A percentile compares a stretch with the other conserved stretches of the same genome.
phyloP scores from a whole-genome alignment of 2,329 filamentous ascomycete genomes.

The Alternaria sp. region DNA sequence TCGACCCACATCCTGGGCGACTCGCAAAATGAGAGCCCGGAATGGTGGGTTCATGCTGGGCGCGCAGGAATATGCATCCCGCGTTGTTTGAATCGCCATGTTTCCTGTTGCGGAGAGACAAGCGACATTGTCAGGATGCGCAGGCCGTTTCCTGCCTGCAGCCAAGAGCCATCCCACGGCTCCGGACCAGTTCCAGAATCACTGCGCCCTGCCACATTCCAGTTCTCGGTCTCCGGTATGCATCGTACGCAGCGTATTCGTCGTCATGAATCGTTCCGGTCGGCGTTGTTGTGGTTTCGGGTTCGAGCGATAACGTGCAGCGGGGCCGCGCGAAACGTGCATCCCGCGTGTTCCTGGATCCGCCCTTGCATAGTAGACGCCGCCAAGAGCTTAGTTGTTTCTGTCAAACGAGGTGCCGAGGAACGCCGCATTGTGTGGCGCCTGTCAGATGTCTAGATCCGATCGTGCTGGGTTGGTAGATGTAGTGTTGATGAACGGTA shows the following conservation, averaged over 20 bases:
- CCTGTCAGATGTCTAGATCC: constrained; percentile 19
- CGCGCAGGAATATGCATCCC: constrained; percentile 18
- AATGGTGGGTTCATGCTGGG: constrained; percentile 18
- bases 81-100: constrained; percentile 16
- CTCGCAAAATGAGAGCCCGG: constrained; percentile 13
- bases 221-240: constrained; percentile 4
- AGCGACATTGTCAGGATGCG: constrained; percentile 34
- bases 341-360: constrained; percentile 18
- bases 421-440: constrained; percentile 18
- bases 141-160: constrained; percentile 21
- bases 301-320: constrained; percentile 11
- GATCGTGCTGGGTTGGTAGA: not conserved
- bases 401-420: constrained; percentile 17
- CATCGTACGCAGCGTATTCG: constrained; percentile 5
- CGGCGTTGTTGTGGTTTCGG: constrained; percentile 12
- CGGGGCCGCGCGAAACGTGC: constrained; percentile 28
- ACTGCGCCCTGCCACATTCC: constrained; percentile 10
- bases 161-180: constrained; percentile 17
- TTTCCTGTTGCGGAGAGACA: constrained; percentile 19
- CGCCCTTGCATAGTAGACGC: constrained; percentile 15
- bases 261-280: constrained; percentile 4
- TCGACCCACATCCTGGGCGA: not conserved
- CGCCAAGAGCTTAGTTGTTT: constrained; percentile 34
- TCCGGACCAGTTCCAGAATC: constrained; percentile 12
- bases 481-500: constrained; percentile 8